Base-by-base conservation (phyloP, 1,139 yeast genomes). In the Meyerozyma carpophila region DNA sequence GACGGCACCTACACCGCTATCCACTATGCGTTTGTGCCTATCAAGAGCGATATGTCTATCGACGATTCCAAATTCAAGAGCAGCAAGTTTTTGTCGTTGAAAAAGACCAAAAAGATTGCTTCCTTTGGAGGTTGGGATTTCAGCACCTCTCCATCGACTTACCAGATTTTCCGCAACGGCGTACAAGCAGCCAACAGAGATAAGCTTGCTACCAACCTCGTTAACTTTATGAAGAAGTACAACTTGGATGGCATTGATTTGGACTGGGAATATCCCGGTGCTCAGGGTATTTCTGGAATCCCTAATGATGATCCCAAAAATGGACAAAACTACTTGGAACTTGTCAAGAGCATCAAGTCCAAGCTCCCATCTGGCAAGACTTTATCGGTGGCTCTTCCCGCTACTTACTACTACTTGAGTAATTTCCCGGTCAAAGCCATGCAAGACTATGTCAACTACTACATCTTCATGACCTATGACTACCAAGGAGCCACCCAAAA, bases 201-300 rank as follows among this genome's bases (percentile, higher is more conserved):
- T 13, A 46, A 38, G 13, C 54, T 56, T 37, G 56, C 58, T 3
- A 44, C 45, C 13, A 50, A 49, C 37, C 39, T 56, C 14, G 51
- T 48, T 13, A 29, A 42, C 2, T 52, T 56, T 44, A 38, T 54
- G n/a, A 44, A 42, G 2, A 39, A 43, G 28, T 39, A 55, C 36
- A 44, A 45, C 13, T 50, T 56, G 42, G 60, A 56, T 47, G 59
- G 60, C n/a, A 46, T 55, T 36, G 54, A 56, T 41, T 46, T 56
- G 5, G 60, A 56, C 44, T 56, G 61, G 60, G 60, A 56, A 46
- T 56, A 50, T 36, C 61, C 61, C 29, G 49, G 49, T 14, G 47
- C 47, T 14, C 37, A 46, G 10, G 50, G 39, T 28, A 39, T 44
- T 16, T 27, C 47, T 8, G 50, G 48, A 9, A 51, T 53, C 13